phyloP scores from a whole-genome alignment of 106 monocot species.

The Platanthera guangdongensis region DNA sequence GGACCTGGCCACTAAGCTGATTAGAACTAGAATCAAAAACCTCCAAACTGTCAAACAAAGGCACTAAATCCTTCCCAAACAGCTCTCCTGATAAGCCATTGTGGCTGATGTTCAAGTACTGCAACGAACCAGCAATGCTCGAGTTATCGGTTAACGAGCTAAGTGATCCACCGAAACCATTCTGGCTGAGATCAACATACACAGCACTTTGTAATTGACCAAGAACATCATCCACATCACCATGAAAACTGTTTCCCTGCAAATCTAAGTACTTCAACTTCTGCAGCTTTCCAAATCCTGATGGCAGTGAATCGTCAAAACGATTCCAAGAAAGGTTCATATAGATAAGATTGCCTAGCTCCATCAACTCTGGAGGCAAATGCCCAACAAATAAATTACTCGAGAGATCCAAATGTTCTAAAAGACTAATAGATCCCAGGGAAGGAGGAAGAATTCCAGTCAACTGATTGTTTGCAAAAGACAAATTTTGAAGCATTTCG shows the following conservation, averaged over 20 bases:
- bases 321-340: slow-evolving; percentile 57
- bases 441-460: slow-evolving; percentile 34
- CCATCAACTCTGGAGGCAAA: slow-evolving; percentile 38
- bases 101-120: slow-evolving; percentile 61
- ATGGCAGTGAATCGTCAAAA: slow-evolving; percentile 32
- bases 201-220: slow-evolving; percentile 25
- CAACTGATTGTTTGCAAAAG: slow-evolving; percentile 52
- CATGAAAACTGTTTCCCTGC: slow-evolving; percentile 34
- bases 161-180: slow-evolving; percentile 49
- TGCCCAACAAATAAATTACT: slow-evolving; percentile 44
- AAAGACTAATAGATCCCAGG: slow-evolving; percentile 20
- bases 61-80: slow-evolving; percentile 32
- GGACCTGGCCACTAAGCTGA: slow-evolving; percentile 45
- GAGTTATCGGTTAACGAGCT: slow-evolving; percentile 37
- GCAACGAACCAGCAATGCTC: slow-evolving; percentile 23
- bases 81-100: slow-evolving; percentile 54
- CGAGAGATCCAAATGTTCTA: slow-evolving; percentile 48
- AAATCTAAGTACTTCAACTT: slow-evolving; percentile 54
- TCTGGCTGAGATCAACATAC: slow-evolving; percentile 57
- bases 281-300: slow-evolving; percentile 35
- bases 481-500: slow-evolving; percentile 54
- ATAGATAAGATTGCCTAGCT: slow-evolving; percentile 28
- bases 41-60: slow-evolving; percentile 61
- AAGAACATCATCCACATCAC: slow-evolving; percentile 37
- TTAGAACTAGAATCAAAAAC: slow-evolving; percentile 75